Evolutionary conservation across 768 basidiomycete genomes (phyloP).

Genomic region (Candolleomyces efflorescens): DNA sequence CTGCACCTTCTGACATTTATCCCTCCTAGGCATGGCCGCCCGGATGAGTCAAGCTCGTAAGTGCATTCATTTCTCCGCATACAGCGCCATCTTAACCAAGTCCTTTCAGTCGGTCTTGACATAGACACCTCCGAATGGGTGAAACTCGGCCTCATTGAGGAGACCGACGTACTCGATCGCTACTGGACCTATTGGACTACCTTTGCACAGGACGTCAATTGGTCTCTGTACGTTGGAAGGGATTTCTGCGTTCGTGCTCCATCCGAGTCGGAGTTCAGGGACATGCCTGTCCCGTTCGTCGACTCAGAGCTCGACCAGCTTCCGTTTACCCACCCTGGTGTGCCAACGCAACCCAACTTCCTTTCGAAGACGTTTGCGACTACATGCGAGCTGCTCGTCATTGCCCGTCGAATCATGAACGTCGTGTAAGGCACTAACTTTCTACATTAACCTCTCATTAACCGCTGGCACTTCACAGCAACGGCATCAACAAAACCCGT

Average conservation of each 20-base stretch:
- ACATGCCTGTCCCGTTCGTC: conserved; percentile 44
- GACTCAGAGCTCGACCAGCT: conserved; percentile 46
- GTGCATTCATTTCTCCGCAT: conserved; percentile 17
- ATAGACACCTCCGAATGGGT: conserved; percentile 58
- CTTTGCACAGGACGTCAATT: conserved; percentile 51
- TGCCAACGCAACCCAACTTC: conserved; percentile 36
- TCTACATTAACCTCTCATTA: not conserved
- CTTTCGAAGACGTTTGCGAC: conserved; percentile 46
- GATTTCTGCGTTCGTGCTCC: conserved; percentile 47
- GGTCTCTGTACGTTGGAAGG: conserved; percentile 64
- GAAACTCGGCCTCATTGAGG: conserved; percentile 44
- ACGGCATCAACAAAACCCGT: conserved; percentile 36
- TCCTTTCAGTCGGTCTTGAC: conserved; percentile 47
- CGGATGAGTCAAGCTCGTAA: conserved; percentile 57
- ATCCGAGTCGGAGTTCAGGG: conserved; percentile 23
- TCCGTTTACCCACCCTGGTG: conserved; percentile 38
- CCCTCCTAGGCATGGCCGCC: conserved; percentile 46
- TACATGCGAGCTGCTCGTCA: conserved; percentile 44
- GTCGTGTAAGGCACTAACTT: conserved; percentile 40
- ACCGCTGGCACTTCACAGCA: conserved; percentile 24
- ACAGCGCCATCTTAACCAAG: not conserved
- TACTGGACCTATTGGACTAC: not conserved
- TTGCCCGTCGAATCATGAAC: conserved; percentile 49
- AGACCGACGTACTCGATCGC: conserved; percentile 51
- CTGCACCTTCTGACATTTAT: conserved; percentile 5